These are phyloP conservation scores for Cenchrus fungigraminus DNA, from an alignment of 176 grass and related monocot genomes.

Conservation along the genomic window DNA sequence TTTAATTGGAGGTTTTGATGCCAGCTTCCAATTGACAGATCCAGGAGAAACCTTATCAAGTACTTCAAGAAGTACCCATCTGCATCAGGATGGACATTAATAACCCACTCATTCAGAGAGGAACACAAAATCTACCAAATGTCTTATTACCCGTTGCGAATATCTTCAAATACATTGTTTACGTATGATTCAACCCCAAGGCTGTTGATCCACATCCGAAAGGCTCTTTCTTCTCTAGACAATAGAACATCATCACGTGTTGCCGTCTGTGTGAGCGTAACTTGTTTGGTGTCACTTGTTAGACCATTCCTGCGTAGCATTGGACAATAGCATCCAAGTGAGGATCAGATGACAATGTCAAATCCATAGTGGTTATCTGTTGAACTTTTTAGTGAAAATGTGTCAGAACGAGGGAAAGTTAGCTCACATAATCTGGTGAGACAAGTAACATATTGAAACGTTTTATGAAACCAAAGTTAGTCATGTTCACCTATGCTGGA, in stretches of 20 bases:
- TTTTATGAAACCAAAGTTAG: conserved; percentile 26
- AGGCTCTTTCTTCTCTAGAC: conserved; percentile 96
- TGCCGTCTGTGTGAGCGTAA: conserved; percentile 60
- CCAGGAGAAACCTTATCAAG: conserved; percentile 95
- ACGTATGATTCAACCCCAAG: conserved; percentile 90
- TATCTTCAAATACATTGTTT: conserved; percentile 98
- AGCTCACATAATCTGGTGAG: background rate
- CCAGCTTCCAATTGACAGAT: conserved; percentile 90
- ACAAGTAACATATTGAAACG: background rate
- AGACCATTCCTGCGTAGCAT: conserved; percentile 83
- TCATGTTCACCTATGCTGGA: conserved; percentile 77
- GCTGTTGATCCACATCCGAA: conserved; percentile 99
- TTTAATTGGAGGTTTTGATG: conserved; percentile 96
- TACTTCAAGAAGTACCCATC: conserved; percentile 99
- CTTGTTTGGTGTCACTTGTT: conserved; percentile 72
- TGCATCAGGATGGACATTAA: conserved; percentile 46
- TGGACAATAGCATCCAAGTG: conserved; percentile 23
- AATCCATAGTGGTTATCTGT: conserved; percentile 16
- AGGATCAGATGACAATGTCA: conserved; percentile 24
- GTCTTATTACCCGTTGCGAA: conserved; percentile 82
- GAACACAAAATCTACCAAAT: conserved; percentile 28
- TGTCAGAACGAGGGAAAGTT: background rate
- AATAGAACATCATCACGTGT: conserved; percentile 81
- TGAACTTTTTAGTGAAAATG: background rate
- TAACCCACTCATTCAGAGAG: conserved; percentile 16